Base-by-base conservation (phyloP, 345 rosid genomes). In the Gossypium herbaceum region DNA sequence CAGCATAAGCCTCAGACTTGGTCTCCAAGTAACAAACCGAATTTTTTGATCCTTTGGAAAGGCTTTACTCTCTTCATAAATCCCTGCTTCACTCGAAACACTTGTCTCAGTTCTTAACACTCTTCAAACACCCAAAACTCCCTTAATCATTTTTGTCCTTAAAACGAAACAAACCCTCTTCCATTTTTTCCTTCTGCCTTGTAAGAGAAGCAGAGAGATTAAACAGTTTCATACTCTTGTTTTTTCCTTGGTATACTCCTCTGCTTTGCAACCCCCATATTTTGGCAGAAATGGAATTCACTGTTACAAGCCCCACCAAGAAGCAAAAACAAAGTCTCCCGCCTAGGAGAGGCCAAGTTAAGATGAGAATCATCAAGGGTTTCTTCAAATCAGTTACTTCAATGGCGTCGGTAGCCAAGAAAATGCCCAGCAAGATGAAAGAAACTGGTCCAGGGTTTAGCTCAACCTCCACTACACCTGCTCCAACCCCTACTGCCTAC, bases 401-500 rank as follows among this genome's bases (percentile, higher is more conserved):
- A 12, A 67, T 47, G 7, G 71, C 9, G 39, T 47, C 19, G 6
- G 12, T 12, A 3, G 29, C 29, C 25, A 2, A 2, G 71, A 29
- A 20, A 22, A 20, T 20, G 34, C 34, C 5, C 19, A 13, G 19
- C 12, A 67, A 7, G 55, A 45, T 27, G 34, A 13, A 45, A 20
- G 19, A 22, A 45, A 2, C 29, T 12, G 55, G 19, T 22, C n/a
- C 71, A 12, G 6, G 51, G 4, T 10, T 45, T 12, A 45, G 55
- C 55, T 67, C 71, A 22, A 67, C 12, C 19, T 67, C 71, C 11
- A 66, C 71, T 7, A 24, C 72, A 13, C 13, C 29, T 7, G 72
- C 72, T 68, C 57, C 72, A 22, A 68, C 72, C 13, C 72, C 72
- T 7, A 48, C 41, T 48, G 16, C 11, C 22, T 68, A 48, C 20